Percentiles rank a stretch among this genome's conserved stretches.
Evolutionary conservation across 1,284 basidiomycete species (phyloP).

Genomic region (Ustilago shanxiensis): DNA sequence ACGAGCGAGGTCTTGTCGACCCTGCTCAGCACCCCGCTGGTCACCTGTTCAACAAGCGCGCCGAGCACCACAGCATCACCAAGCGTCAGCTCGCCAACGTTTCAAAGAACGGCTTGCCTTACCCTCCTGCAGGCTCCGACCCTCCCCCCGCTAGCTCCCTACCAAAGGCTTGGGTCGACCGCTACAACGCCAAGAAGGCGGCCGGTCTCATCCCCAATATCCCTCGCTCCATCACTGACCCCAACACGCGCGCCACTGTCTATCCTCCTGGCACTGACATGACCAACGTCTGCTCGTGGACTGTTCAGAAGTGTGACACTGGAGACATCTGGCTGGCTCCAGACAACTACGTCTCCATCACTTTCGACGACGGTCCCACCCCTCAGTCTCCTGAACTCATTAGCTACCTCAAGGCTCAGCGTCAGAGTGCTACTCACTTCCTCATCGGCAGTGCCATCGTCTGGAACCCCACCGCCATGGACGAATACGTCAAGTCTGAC

Average conservation of each 20-base stretch:
- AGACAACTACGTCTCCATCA: constrained; percentile 53
- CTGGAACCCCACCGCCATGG: constrained; percentile 75
- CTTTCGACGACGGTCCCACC: constrained; percentile 80
- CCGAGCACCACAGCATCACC: constrained; percentile 39
- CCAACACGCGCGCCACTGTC: constrained; percentile 40
- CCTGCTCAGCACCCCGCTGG: constrained; percentile 46
- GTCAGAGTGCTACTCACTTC: constrained; percentile 79
- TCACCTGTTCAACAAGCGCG: constrained; percentile 48
- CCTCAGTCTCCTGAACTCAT: constrained; percentile 72
- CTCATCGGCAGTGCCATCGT: constrained; percentile 83
- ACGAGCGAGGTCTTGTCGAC: constrained; percentile 45
- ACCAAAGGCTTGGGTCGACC: constrained; percentile 76
- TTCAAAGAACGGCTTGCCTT: constrained; percentile 58
- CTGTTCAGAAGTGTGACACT: constrained; percentile 57
- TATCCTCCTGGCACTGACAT: constrained; percentile 57
- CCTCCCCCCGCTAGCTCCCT: constrained; percentile 53
- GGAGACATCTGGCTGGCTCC: constrained; percentile 62
- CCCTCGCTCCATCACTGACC: constrained; percentile 72
- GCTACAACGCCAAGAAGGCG: constrained; percentile 75
- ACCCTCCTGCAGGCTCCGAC: constrained; percentile 52
- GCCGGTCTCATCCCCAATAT: constrained; percentile 81
- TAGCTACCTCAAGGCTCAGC: constrained; percentile 76
- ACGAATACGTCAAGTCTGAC: constrained; percentile 73
- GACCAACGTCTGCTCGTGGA: constrained; percentile 63
- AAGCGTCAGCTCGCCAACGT: constrained; percentile 48